These are phyloP conservation scores for Aspergillus sclerotialis DNA, from an alignment of 2,329 filamentous ascomycete species.

Conservation along the genomic window DNA sequence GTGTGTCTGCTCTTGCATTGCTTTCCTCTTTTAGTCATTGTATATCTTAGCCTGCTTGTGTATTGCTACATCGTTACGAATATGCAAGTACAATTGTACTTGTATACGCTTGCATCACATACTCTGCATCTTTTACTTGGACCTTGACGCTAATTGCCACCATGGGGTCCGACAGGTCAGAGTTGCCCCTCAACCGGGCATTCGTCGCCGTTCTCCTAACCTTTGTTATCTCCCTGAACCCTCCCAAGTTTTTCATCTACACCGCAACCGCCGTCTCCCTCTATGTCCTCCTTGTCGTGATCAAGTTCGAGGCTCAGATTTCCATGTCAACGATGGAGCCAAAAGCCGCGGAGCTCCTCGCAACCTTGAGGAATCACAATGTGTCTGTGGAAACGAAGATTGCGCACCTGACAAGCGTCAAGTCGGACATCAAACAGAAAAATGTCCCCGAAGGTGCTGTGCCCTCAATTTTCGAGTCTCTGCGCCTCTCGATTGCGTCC, in stretches of 20 bases:
- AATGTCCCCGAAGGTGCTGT: conserved; percentile 72
- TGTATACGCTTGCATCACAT: background rate
- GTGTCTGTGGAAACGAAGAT: conserved; percentile 64
- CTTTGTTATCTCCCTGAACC: conserved; percentile 6
- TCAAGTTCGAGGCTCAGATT: conserved; percentile 4
- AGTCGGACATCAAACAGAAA: conserved; percentile 86
- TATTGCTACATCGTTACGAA: no score
- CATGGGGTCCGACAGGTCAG: conserved; percentile 1
- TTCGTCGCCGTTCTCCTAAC: conserved; percentile 2
- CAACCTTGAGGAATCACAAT: conserved; percentile 54
- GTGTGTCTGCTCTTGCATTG: no score
- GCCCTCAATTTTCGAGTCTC: conserved; percentile 70
- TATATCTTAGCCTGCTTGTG: no score
- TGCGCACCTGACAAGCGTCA: conserved; percentile 64
- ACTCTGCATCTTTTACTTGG: background rate
- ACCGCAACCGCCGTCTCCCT: conserved; percentile 6
- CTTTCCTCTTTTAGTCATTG: no score
- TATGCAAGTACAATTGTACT: no score
- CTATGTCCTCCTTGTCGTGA: conserved; percentile 11
- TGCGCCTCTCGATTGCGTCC: conserved; percentile 67
- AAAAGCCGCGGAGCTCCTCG: conserved; percentile 48
- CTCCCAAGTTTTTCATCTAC: conserved; percentile 6
- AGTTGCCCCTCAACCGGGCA: background rate
- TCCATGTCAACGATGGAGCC: conserved; percentile 44
- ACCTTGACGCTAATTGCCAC: background rate